Evolutionary conservation across 2,329 filamentous ascomycete genomes (phyloP), one percentile per base, ranked within the genome.

Genomic region (Gaeumannomyces tritici): DNA sequence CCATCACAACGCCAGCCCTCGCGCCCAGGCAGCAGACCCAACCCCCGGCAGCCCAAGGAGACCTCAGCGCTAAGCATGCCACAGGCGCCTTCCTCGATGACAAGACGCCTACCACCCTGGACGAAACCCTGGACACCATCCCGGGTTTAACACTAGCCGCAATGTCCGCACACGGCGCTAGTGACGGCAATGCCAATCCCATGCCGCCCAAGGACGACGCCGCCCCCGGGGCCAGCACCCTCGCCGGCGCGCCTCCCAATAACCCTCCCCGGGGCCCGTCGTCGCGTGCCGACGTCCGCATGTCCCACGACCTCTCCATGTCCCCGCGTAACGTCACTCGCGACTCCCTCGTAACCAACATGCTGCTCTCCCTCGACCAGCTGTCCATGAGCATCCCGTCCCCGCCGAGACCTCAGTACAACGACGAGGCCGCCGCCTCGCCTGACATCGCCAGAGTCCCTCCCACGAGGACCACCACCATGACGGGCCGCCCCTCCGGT

Each of bases 321-420:
- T 88, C 88, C 60, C 85, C 89, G 59, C 82, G 87, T 65, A 85
- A 90, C 72, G 86, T 90, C 66, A 61, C 59, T 11, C 87, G 93
- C 68, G 91, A 96, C 71, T 97, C 93, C 47, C 87, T 99, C 67
- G 91, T 99, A 64, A 89, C 95, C 75, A 96, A 97, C 74, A 95
- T 99, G 89, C 86, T 98, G 64, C 81, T 95, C 67, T 96, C 93
- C 55, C 87, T 99, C 66, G 93, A 96, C 75, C 89, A 93, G 74
- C 86, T 93, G 71, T 88, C 85, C 55, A 80, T 84, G 68, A 79
- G 74, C 57, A 79, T 82, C 67, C 71, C 76, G 57, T 70, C 69
- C 64, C 61, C 33, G 21, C 66, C 70, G 54, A 67, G 69, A 5
- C 64, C 70, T 31, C 67, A 70, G 59, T 77, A 73, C 61, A 76